These are phyloP conservation scores for Aspergillaceae sp. DNA, from an alignment of 2,329 filamentous ascomycete species.

Conservation along the genomic window DNA sequence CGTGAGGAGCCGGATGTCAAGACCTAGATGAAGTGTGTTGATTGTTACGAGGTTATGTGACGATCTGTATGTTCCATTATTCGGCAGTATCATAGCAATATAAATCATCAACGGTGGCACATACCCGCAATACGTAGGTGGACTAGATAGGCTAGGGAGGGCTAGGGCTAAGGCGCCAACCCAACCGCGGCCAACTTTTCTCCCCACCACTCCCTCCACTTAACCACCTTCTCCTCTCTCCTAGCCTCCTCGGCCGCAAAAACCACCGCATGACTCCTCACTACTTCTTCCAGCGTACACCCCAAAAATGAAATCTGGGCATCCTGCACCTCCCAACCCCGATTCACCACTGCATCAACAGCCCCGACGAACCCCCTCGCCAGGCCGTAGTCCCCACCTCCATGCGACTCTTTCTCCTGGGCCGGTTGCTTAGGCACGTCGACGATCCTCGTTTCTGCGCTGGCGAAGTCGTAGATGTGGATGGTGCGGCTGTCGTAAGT, in stretches of 20 bases:
- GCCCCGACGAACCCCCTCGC: slow-evolving; percentile 75
- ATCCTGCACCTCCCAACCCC: slow-evolving; percentile 54
- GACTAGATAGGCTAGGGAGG: too few species aligned
- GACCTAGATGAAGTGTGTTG: slow-evolving; percentile 52
- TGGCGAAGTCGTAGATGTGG: slow-evolving; percentile 62
- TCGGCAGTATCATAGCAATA: too few species aligned
- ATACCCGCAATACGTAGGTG: too few species aligned
- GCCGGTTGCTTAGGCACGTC: slow-evolving; percentile 53
- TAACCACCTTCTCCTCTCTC: slow-evolving; percentile 57
- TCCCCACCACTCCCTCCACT: slow-evolving; percentile 71
- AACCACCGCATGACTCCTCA: slow-evolving; percentile 85
- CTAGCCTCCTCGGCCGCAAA: slow-evolving; percentile 91
- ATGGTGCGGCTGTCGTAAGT: slow-evolving; percentile 74
- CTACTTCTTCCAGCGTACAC: slow-evolving; percentile 74
- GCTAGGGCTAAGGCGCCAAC: too few species aligned
- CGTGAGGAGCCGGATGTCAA: slow-evolving; percentile 92
- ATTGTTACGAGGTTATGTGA: slow-evolving; percentile 2
- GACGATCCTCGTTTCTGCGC: slow-evolving; percentile 43
- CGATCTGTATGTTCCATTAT: background rate
- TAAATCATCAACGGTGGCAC: too few species aligned
- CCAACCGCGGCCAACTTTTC: slow-evolving; percentile 35
- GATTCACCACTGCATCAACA: slow-evolving; percentile 67
- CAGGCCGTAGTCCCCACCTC: slow-evolving; percentile 72
- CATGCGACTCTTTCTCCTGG: slow-evolving; percentile 52
- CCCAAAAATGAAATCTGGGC: slow-evolving; percentile 72